Conservation (phyloP, 306 rosid genomes). For the Sicyos edulis region DNA sequence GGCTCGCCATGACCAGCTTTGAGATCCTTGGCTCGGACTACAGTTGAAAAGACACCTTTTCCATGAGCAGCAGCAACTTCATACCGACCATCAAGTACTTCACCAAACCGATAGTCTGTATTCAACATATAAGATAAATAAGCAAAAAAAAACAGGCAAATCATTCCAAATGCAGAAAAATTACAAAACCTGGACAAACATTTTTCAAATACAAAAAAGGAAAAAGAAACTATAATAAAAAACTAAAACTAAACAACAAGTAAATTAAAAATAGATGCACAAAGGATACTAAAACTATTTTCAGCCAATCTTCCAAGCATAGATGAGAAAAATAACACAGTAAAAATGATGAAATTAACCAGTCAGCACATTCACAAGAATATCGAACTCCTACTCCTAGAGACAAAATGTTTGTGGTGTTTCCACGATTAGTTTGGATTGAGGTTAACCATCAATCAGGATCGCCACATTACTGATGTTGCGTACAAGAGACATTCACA, state of each 20-base stretch:
- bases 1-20: conserved; percentile 72
- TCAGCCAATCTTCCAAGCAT: background rate
- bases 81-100: conserved; percentile 87
- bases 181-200: background rate
- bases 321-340: background rate
- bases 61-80: conserved; percentile 95
- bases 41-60: conserved; percentile 94
- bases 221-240: background rate
- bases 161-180: conserved; percentile 14
- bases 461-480: too few species aligned
- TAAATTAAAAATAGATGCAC: background rate
- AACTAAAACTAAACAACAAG: background rate
- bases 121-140: conserved; percentile 22
- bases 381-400: background rate
- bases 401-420: too few species aligned
- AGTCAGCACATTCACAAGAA: conserved; percentile 9
- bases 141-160: conserved; percentile 16
- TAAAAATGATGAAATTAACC: background rate
- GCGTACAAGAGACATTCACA: background rate
- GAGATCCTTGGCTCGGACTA: conserved; percentile 85
- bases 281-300: background rate
- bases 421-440: too few species aligned
- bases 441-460: too few species aligned
- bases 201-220: background rate
- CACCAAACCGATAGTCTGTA: conserved; percentile 85